Base-by-base conservation (phyloP, 192 early-diverging fungal genomes). In the Geosiphon pyriformis region DNA sequence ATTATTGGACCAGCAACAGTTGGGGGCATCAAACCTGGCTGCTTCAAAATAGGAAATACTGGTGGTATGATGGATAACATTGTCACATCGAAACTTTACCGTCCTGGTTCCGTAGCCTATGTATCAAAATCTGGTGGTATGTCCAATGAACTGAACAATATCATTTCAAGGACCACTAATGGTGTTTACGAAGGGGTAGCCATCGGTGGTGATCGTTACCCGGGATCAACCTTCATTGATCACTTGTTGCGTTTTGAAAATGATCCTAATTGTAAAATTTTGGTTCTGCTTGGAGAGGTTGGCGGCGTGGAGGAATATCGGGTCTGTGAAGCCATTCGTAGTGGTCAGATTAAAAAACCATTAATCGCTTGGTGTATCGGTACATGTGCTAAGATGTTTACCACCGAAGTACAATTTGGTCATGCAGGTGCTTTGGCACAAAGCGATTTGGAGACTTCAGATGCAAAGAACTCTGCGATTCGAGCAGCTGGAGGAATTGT, bases 11-110 rank as follows among this genome's bases (percentile, higher is more conserved):
- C 96, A 32, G 96, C 96, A 37, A 98, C 96, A 48, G 96, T 98
- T 50, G 96, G 96, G 76, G 96, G 96, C 63, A 98, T 98, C 80
- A 98, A 95, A 83, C 94, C 96, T 35, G 96, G 96, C 0, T 96
- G 94, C 80, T 98, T 95, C 89, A 98, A 98, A 89, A 96, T 98
- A 72, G 96, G 96, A 70, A 96, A 96, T 88, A 98, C 96, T 52
- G 96, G 96, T 75, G 96, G 96, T 67, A 98, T 98, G 96, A 98
- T 98, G 96, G 96, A 98, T 80, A 98, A 98, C 83, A 96, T 98
- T 80, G 94, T 94, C 4, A 81, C 94, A 18, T 96, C 94, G 76
- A 94, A 94, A 81, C 86, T 98, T 65, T 98, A 98, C 81, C 90
- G 96, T 48, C 78, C 94, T 25, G 96, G 96, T 12, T 96, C 94